Conservation (phyloP, 331 rosid species). For the Prunus yedoensis region DNA sequence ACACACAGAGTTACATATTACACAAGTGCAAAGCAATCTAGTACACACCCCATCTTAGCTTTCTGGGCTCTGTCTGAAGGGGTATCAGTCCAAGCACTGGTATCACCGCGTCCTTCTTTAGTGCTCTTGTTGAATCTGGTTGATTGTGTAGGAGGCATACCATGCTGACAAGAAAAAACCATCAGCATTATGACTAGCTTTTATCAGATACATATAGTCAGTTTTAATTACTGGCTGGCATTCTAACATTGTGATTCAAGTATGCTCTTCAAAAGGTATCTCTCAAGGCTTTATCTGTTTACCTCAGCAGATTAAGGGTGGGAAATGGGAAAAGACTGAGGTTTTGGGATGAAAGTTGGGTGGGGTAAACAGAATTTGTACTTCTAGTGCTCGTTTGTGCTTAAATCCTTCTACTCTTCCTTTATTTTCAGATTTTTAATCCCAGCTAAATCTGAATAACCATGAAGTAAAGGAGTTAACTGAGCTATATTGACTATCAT, state of each 20-base stretch:
- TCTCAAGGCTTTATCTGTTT: too few relatives aligned
- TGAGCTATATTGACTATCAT: too few relatives aligned
- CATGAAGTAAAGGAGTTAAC: too few relatives aligned
- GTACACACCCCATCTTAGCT: slow-evolving; percentile 76
- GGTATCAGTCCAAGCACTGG: slow-evolving; percentile 90
- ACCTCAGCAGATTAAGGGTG: too few relatives aligned
- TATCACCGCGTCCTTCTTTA: slow-evolving; percentile 91
- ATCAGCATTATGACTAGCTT: neutral
- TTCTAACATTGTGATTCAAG: neutral
- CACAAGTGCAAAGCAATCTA: slow-evolving; percentile 15
- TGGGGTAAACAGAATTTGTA: too few relatives aligned
- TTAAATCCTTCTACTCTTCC: too few relatives aligned
- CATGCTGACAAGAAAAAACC: slow-evolving; percentile 43
- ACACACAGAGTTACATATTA: neutral
- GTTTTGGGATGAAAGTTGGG: too few relatives aligned
- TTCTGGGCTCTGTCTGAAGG: slow-evolving; percentile 85
- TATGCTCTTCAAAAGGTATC: too few relatives aligned
- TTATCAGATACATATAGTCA: neutral
- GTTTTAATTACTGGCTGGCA: neutral
- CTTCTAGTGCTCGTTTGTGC: too few relatives aligned
- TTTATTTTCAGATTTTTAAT: too few relatives aligned
- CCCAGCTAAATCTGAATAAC: too few relatives aligned
- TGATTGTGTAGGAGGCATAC: slow-evolving; percentile 67
- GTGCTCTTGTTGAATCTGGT: slow-evolving; percentile 59
- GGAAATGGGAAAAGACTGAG: too few relatives aligned